Conservation (phyloP, 2,329 filamentous ascomycete genomes). For the Pseudopithomyces chartarum region DNA sequence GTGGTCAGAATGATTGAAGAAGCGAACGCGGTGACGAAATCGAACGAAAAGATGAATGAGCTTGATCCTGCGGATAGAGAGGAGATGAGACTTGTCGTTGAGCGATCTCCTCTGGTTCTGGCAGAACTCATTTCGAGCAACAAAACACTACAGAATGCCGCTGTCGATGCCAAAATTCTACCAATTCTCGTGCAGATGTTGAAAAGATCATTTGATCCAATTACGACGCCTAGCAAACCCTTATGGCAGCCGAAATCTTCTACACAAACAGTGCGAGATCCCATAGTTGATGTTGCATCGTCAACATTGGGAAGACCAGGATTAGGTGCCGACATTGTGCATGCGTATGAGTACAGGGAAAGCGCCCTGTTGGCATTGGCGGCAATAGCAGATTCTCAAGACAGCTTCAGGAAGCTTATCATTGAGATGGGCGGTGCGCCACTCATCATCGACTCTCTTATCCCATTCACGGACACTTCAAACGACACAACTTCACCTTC, state of each 20-base stretch:
- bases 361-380: slow-evolving; percentile 77
- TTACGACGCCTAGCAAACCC: slow-evolving; percentile 53
- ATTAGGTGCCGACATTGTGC: slow-evolving; percentile 58
- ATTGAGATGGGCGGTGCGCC: slow-evolving; percentile 80
- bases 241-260: slow-evolving; percentile 59
- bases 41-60: slow-evolving; percentile 25
- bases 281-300: slow-evolving; percentile 36
- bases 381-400: slow-evolving; percentile 79
- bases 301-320: slow-evolving; percentile 39
- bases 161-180: slow-evolving; percentile 71
- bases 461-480: slow-evolving; percentile 58
- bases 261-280: slow-evolving; percentile 29
- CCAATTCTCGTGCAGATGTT: slow-evolving; percentile 66
- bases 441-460: slow-evolving; percentile 83
- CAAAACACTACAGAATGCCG: slow-evolving; percentile 78
- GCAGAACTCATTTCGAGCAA: slow-evolving; percentile 80
- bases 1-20: slow-evolving; percentile 55
- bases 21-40: slow-evolving; percentile 29
- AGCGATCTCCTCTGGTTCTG: slow-evolving; percentile 72
- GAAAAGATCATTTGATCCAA: slow-evolving; percentile 68
- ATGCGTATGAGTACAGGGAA: slow-evolving; percentile 78
- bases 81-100: slow-evolving; percentile 35
- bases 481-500: slow-evolving; percentile 29
- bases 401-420: slow-evolving; percentile 81
- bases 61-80: slow-evolving; percentile 54